A percentile compares a stretch with the other conserved stretches of the same genome.
phyloP scores from a whole-genome alignment of 495 filamentous ascomycete species.

The Aspergillus conjunctus region DNA sequence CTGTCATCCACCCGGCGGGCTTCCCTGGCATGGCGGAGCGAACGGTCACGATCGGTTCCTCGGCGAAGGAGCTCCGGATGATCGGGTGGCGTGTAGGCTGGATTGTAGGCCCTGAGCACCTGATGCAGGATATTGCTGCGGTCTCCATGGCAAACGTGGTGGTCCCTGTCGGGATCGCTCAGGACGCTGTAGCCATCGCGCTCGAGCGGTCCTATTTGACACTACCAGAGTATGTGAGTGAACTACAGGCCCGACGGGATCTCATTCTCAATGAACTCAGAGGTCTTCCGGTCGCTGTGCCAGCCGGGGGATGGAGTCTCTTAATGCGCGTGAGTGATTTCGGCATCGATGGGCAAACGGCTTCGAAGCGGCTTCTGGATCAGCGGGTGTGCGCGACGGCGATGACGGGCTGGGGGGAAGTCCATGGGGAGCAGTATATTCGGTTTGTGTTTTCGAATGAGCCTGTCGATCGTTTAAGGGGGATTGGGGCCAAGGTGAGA shows the following conservation, averaged over 20 bases:
- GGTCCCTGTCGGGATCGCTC: neutral
- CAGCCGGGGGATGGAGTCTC: neutral
- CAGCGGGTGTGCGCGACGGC: neutral
- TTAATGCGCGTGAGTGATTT: neutral
- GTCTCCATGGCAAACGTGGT: conserved; percentile 2
- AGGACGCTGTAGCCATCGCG: neutral
- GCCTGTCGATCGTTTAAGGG: neutral
- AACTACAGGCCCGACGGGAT: neutral
- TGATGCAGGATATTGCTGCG: neutral
- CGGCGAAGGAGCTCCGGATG: conserved; percentile 2
- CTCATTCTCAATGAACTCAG: neutral
- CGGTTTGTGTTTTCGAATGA: conserved; percentile 8
- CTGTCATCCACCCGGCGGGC: neutral
- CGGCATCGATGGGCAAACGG: neutral
- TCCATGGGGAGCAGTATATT: neutral
- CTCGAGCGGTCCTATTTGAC: neutral
- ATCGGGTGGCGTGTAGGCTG: conserved; percentile 2
- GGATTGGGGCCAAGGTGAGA: neutral
- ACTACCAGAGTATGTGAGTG: neutral
- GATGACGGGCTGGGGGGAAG: neutral
- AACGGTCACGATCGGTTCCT: neutral
- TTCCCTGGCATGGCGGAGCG: neutral
- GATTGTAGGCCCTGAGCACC: neutral
- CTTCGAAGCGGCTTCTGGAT: neutral
- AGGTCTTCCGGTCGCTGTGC: neutral